These are phyloP conservation scores for Colletotrichum sp. DNA, from an alignment of 2,329 filamentous ascomycete species.

Conservation along the genomic window DNA sequence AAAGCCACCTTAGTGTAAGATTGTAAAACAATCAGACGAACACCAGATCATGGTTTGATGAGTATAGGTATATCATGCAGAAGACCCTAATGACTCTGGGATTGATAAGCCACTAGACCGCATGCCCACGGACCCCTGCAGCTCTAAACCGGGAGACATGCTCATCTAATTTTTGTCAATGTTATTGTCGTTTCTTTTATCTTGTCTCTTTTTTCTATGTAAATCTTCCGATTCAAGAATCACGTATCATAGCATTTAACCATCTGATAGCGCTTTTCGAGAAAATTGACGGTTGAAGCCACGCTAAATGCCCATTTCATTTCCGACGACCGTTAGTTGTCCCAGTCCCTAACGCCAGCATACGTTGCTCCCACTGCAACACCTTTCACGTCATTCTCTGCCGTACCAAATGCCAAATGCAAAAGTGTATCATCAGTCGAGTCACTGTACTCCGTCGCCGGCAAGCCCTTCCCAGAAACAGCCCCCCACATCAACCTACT, in stretches of 20 bases:
- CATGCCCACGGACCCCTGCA: background rate
- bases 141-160: background rate
- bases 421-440: background rate
- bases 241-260: background rate
- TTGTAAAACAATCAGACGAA: background rate
- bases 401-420: background rate
- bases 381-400: background rate
- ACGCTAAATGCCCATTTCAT: background rate
- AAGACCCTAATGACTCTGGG: fast-evolving
- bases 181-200: background rate
- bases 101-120: background rate
- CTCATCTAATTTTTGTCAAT: background rate
- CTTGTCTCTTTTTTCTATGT: background rate
- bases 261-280: background rate
- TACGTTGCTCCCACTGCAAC: background rate
- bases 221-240: no score
- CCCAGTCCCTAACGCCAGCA: background rate
- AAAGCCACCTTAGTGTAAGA: background rate
- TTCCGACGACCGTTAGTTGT: background rate
- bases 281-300: background rate
- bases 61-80: background rate
- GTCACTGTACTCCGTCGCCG: background rate
- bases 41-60: no score
- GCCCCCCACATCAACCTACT: background rate
- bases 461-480: background rate